Base-by-base conservation (phyloP, 306 rosid species). In the Begonia masoniana region DNA sequence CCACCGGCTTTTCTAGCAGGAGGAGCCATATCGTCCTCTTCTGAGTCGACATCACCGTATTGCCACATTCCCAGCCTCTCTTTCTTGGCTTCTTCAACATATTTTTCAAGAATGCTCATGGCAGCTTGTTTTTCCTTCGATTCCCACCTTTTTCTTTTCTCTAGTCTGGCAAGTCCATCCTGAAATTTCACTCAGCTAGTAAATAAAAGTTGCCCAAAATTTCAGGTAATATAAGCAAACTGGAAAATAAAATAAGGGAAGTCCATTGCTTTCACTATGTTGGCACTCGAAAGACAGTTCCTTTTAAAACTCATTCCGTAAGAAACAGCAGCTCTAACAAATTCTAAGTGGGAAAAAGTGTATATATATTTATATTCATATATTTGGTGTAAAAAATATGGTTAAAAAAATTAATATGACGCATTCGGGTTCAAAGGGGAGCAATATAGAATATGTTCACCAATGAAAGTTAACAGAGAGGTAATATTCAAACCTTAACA, bases 101-200 rank as follows among this genome's bases (percentile, higher is more conserved):
- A 83, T 62, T 55, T 69, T 62, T 91, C 99, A 73, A 91, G 61
- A 63, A 72, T 86, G 43, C 76, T 94, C 7, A 83, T 73, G 23
- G 94, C 92, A 12, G 47, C 23, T 59, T 83, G 78, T 42, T 87
- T 71, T 36, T 87, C 94, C 71, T 74, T 83, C 43, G 56, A 64
- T 60, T 84, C 94, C 94, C 87, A 73, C 74, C 73, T 86, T 43
- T 68, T 86, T 51, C 69, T 83, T 57, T 86, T 91, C 68, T 91
- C 99, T 46, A 67, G 49, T 67, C 82, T 73, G 62, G 88, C 99
- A 47, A 83, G 81, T 61, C 99, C 99, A 60, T 91, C 96, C 99
- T 91, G 84, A 8, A 76, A 75, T 70, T 62, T 43, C 69, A 69
- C 14, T 41, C 26, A 61, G 46, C 19, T 12, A 12, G 43, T 13